Evolutionary conservation across 768 basidiomycete species (phyloP), one percentile per base, ranked within the genome.

Genomic region (Leccinum longicurvipes): DNA sequence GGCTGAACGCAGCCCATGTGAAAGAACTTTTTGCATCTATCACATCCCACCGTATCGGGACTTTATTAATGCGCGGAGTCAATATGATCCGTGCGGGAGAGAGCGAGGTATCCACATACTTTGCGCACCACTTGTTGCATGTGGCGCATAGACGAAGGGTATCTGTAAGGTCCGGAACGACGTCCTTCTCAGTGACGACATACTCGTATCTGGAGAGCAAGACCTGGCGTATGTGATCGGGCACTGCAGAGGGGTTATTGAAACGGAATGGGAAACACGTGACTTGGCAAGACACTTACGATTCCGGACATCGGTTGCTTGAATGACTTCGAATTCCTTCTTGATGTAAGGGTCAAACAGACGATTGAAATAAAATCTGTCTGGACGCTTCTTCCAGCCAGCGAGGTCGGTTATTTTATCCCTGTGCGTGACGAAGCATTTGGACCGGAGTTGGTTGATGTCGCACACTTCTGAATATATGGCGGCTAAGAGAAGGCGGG

Each of bases 311-410:
- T 87, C 90, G 39, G 82, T 82, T 28, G 92, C 83, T 57, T 89
- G 86, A 51, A 99, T 87, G 63, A 98, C 89, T 71, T 98, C 97
- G 72, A 96, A 98, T 74, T 98, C 95, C 72, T 91, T 91, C 77
- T 96, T 94, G 74, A 98, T 92, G 73, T 96, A 98, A 51, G 94
- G 93, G 76, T 98, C 96, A 69, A 96, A 99, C 27, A 98, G 80
- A 65, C 90, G 86, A 65, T 86, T 86, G 79, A 94, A 99, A 78
- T 95, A 97, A 79, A 99, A 99, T 61, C 91, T 84, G 73, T 99
- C 96, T 2, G 91, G 88, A 44, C 86, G 82, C 72, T 91, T 91
- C 77, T 94, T 98, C 93, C 93, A 98, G 6, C 86, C 87, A 67
- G 90, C 83, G 34, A 97, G 77, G 76, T 98, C 91, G 48, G 91